Evolutionary conservation across 164 flowering plant species (phyloP).

Genomic region (Stephania japonica): DNA sequence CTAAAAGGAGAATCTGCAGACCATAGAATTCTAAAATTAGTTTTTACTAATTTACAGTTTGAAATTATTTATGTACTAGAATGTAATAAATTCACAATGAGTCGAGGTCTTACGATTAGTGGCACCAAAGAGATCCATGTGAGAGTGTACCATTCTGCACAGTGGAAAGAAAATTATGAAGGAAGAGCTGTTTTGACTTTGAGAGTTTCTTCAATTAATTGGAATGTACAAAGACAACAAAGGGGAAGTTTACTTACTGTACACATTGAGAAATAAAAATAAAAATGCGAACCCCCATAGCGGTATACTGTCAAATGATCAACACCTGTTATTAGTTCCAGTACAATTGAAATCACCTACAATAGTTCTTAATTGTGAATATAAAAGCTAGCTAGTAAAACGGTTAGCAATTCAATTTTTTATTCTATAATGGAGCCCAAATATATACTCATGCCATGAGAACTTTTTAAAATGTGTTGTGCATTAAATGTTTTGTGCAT

Average conservation of each 20-base stretch:
- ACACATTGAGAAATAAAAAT: slow-evolving; percentile 50
- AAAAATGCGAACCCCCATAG: slow-evolving; percentile 48
- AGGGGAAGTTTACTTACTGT: slow-evolving; percentile 29
- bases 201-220: neutral
- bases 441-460: too few species aligned
- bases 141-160: slow-evolving; percentile 51
- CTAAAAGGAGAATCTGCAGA: slow-evolving; percentile 45
- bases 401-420: neutral
- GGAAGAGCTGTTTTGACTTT: neutral
- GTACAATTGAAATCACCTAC: neutral
- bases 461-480: too few species aligned
- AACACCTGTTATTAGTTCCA: neutral
- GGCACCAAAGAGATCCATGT: slow-evolving; percentile 54
- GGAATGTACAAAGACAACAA: neutral
- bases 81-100: neutral
- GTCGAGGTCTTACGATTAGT: slow-evolving; percentile 38
- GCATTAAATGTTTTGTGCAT: too few species aligned
- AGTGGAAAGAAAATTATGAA: neutral
- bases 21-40: neutral
- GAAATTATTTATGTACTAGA: neutral
- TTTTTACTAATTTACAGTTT: neutral
- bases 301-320: slow-evolving; percentile 36
- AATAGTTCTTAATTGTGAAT: neutral
- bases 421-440: too few species aligned
- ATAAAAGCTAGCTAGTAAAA: neutral